Evolutionary conservation across 2,329 filamentous ascomycete genomes (phyloP).

Genomic region (Xylariaceae sp.): DNA sequence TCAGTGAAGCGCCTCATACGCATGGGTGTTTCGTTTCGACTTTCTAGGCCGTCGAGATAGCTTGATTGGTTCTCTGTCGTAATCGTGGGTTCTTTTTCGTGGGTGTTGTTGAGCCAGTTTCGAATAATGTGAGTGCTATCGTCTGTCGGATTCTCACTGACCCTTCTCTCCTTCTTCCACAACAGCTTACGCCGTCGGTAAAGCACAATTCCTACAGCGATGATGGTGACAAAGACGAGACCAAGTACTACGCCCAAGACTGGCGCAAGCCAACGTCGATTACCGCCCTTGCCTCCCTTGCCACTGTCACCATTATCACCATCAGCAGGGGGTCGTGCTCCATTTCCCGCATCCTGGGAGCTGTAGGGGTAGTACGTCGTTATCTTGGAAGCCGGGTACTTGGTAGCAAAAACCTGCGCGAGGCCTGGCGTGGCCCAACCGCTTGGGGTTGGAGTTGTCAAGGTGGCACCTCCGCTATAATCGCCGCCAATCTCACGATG

Average conservation of each 20-base stretch:
- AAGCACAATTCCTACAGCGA: conserved; percentile 48
- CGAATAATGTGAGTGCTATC: conserved; percentile 45
- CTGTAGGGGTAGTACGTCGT: conserved; percentile 57
- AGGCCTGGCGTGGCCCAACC: conserved; percentile 50
- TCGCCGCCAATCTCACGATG: conserved; percentile 63
- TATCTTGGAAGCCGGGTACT: conserved; percentile 54
- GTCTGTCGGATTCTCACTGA: conserved; percentile 39
- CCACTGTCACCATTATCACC: conserved; percentile 15
- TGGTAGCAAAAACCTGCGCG: conserved; percentile 46
- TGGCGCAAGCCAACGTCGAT: conserved; percentile 55
- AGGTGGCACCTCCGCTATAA: conserved; percentile 61
- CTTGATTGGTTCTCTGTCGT: conserved; percentile 41
- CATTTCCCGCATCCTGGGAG: conserved; percentile 29
- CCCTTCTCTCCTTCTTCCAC: conserved; percentile 30
- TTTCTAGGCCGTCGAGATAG: conserved; percentile 37
- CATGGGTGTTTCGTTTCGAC: conserved; percentile 23
- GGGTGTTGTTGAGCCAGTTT: conserved; percentile 45
- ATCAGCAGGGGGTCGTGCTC: conserved; percentile 25
- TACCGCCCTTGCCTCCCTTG: conserved; percentile 28
- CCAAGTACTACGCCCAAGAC: conserved; percentile 59
- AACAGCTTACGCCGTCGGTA: conserved; percentile 47
- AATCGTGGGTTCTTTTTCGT: conserved; percentile 41
- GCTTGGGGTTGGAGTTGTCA: conserved; percentile 56
- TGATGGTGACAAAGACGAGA: conserved; percentile 48
- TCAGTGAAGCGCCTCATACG: conserved; percentile 4